Base-by-base conservation (phyloP, 169 alveolate genomes). In the Amoebophrya sp. region DNA sequence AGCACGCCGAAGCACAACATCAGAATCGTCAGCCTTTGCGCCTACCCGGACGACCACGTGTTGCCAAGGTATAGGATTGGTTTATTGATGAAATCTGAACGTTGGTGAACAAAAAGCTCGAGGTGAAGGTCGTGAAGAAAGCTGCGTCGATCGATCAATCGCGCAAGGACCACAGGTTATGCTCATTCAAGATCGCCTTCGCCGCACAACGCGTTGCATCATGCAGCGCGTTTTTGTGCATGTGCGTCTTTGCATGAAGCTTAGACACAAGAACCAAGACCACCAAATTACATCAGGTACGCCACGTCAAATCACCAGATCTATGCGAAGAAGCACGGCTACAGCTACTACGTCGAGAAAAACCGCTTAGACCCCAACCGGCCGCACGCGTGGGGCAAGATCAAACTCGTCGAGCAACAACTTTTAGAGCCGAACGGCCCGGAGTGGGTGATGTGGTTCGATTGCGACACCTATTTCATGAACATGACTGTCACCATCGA, bases 371-470 rank as follows among this genome's bases (percentile, higher is more conserved):
- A 89, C 91, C 54, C 54, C 2, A 18, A 39, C 39, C 91, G 91
- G 33, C 91, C 91, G 47, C 91, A 89, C 33, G 91, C 91, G 29
- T 89, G 91, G 91, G 91, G 77, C 54, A 89, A 89, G n/a, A 41
- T 89, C 91, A 40, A 39, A 32, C 38, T 39, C 29, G 77, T 89
- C 38, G 39, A 89, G 33, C 91, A 89, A 25, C 91, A 66, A 66
- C 35, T 66, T 2, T n/a, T 25, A 3, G 32, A 25, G 29, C 83
- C 83, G 38, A 3, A 89, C 77, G 91, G 91, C 77, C 54, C 83
- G 35, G 91, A 89, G 39, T 89, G 91, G 91, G 40, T 89, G 25
- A 23, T 89, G 33, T 89, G 91, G 91, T 89, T 89, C 77, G 91
- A 89, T 32, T 89, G 91, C 66, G 91, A 89, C 91, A 89, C 91